These are phyloP conservation scores for Niebla homalea DNA, from an alignment of 495 filamentous ascomycete species.

Conservation along the genomic window DNA sequence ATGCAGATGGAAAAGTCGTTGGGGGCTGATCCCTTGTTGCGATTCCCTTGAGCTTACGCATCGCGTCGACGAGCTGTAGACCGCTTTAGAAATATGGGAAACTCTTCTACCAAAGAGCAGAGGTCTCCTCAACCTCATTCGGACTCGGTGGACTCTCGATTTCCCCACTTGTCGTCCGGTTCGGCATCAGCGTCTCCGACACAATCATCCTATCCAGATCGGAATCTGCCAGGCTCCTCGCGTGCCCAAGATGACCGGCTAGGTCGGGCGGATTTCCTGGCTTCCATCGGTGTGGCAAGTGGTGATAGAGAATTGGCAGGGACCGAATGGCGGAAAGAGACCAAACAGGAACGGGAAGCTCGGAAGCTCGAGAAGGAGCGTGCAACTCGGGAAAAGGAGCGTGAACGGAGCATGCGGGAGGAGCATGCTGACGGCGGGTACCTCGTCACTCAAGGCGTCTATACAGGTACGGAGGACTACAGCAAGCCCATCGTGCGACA, in stretches of 20 bases:
- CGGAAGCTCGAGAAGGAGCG: conserved; percentile 75
- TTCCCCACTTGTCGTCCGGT: conserved; percentile 7
- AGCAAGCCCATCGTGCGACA: conserved; percentile 83
- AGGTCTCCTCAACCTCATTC: conserved; percentile 23
- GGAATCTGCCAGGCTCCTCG: conserved; percentile 12
- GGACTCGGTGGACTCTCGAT: conserved; percentile 15
- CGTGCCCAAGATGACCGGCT: conserved; percentile 29
- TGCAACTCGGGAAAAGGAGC: conserved; percentile 56
- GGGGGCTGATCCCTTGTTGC: no score
- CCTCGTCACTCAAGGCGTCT: conserved; percentile 86
- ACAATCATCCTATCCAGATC: conserved; percentile 13
- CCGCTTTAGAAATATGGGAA: conserved; percentile 34
- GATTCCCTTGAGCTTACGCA: no score
- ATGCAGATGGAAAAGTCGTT: no score
- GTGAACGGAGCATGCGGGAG: conserved; percentile 84
- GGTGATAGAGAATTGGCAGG: conserved; percentile 30
- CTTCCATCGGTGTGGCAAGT: conserved; percentile 36
- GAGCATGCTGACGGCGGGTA: conserved; percentile 92
- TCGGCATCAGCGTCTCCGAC: conserved; percentile 16
- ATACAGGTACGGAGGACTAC: conserved; percentile 85
- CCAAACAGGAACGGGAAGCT: conserved; percentile 81
- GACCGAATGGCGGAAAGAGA: conserved; percentile 57
- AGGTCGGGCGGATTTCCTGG: conserved; percentile 42
- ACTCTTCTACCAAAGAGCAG: conserved; percentile 47
- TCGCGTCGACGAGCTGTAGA: no score